These are phyloP conservation scores for Gamarada debralockiae DNA, from an alignment of 495 filamentous ascomycete genomes.

Conservation along the genomic window DNA sequence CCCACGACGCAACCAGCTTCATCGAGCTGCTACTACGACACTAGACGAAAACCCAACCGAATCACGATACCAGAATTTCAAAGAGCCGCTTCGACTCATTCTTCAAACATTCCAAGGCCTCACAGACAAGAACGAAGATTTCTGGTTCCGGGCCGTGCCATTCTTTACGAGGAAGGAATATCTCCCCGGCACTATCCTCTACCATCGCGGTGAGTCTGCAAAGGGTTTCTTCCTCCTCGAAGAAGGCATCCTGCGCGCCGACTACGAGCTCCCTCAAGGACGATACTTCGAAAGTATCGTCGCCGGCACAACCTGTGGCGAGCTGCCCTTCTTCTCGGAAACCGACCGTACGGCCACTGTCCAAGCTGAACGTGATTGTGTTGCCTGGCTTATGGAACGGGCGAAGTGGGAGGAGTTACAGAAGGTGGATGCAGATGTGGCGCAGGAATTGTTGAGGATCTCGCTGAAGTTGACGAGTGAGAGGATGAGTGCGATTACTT, in stretches of 20 bases:
- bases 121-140: slow-evolving; percentile 81
- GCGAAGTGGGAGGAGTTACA: slow-evolving; percentile 69
- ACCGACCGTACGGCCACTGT: slow-evolving; percentile 85
- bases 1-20: slow-evolving; percentile 72
- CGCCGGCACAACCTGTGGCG: slow-evolving; percentile 90
- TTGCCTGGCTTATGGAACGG: slow-evolving; percentile 74
- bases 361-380: slow-evolving; percentile 71
- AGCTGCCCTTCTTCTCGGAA: slow-evolving; percentile 92
- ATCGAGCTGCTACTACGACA: slow-evolving; percentile 71
- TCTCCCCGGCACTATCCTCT: slow-evolving; percentile 66
- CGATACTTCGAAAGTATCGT: slow-evolving; percentile 87
- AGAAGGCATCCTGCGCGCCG: slow-evolving; percentile 78
- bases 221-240: slow-evolving; percentile 91
- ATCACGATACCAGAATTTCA: slow-evolving; percentile 74
- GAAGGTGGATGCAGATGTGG: slow-evolving; percentile 65
- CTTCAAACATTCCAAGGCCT: slow-evolving; percentile 89
- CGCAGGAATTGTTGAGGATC: slow-evolving; percentile 77
- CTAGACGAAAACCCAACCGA: slow-evolving; percentile 43
- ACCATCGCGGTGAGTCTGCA: slow-evolving; percentile 63
- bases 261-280: slow-evolving; percentile 88
- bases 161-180: slow-evolving; percentile 70
- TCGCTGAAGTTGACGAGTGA: slow-evolving; percentile 85
- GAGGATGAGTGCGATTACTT: slow-evolving; percentile 86
- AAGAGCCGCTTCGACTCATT: slow-evolving; percentile 84
- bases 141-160: slow-evolving; percentile 76